A percentile compares a stretch with the other conserved stretches of the same genome.
These are phyloP conservation scores for Gardenia jasminoides DNA, from an alignment of 257 asterid genomes.

Conservation along the genomic window DNA sequence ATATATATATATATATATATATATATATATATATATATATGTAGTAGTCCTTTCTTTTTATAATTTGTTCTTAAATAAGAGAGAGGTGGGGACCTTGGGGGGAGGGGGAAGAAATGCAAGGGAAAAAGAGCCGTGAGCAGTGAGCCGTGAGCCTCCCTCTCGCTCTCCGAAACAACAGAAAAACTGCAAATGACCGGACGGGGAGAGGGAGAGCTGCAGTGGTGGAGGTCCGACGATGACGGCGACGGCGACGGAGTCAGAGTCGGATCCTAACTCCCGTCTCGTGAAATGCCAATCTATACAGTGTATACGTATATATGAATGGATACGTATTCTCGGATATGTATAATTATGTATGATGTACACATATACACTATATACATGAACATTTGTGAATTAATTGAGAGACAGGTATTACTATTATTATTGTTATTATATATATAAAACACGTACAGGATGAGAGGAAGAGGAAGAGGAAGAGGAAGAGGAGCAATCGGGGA, in stretches of 20 bases:
- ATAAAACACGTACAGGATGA: no score
- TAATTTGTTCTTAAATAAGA: background rate
- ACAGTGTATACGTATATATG: background rate
- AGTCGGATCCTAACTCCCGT: constrained; percentile 9
- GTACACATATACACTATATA: background rate
- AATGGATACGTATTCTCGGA: background rate
- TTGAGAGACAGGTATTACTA: background rate
- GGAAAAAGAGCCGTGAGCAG: background rate
- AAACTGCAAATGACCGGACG: constrained; percentile 6
- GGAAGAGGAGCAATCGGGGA: constrained; percentile 9
- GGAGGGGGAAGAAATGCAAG: background rate
- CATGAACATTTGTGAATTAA: background rate
- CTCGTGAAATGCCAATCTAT: background rate
- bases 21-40: no score
- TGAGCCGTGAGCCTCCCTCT: constrained; percentile 1
- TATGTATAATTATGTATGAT: background rate
- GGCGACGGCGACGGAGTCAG: constrained; percentile 3
- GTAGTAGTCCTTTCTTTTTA: background rate
- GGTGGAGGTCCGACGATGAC: constrained; percentile 10
- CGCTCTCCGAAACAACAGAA: constrained; percentile 4
- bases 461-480: constrained; percentile 11
- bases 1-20: no score
- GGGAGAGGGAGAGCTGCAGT: constrained; percentile 8
- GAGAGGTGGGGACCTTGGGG: constrained; percentile 10
- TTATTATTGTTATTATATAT: no score